phyloP scores from a whole-genome alignment of 2,329 filamentous ascomycete species.

The Colletotrichum sp. region DNA sequence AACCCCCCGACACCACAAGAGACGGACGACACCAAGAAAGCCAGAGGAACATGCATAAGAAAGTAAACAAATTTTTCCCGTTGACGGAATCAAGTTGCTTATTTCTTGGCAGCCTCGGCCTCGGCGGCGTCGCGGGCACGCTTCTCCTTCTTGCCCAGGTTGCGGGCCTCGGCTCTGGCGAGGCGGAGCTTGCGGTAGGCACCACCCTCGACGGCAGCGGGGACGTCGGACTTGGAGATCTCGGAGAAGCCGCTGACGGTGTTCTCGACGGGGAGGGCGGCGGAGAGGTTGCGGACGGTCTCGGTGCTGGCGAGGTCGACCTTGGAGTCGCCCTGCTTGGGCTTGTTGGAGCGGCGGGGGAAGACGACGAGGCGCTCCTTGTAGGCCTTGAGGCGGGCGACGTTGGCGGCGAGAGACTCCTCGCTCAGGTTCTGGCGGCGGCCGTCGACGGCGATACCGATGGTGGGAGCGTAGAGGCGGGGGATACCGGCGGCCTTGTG shows the following conservation, averaged over 20 bases:
- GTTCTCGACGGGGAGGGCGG: conserved; percentile 76
- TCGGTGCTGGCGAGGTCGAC: conserved; percentile 76
- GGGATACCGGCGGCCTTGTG: conserved; percentile 89
- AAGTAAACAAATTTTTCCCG: neutral
- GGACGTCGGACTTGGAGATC: conserved; percentile 83
- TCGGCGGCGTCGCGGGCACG: conserved; percentile 86
- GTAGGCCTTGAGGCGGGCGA: conserved; percentile 98
- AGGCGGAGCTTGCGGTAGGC: conserved; percentile 88
- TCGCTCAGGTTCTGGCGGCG: conserved; percentile 97
- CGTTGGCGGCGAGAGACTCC: conserved; percentile 93
- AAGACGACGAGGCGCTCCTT: conserved; percentile 95
- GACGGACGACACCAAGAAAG: conserved; percentile 13
- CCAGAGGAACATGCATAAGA: neutral
- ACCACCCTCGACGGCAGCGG: conserved; percentile 77
- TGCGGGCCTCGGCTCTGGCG: conserved; percentile 82
- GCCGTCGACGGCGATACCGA: conserved; percentile 96
- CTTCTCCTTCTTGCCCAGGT: conserved; percentile 89
- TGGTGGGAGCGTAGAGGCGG: conserved; percentile 91
- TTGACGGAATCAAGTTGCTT: conserved; percentile 41
- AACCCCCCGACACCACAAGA: conserved; percentile 17
- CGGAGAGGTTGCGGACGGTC: conserved; percentile 60
- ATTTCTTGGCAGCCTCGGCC: conserved; percentile 87
- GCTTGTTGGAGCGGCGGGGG: conserved; percentile 91
- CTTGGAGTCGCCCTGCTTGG: conserved; percentile 92
- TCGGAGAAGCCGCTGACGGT: conserved; percentile 69